Evolutionary conservation across 1,284 basidiomycete species (phyloP), one percentile per base, ranked within the genome.

Genomic region (Flammula alnicola): DNA sequence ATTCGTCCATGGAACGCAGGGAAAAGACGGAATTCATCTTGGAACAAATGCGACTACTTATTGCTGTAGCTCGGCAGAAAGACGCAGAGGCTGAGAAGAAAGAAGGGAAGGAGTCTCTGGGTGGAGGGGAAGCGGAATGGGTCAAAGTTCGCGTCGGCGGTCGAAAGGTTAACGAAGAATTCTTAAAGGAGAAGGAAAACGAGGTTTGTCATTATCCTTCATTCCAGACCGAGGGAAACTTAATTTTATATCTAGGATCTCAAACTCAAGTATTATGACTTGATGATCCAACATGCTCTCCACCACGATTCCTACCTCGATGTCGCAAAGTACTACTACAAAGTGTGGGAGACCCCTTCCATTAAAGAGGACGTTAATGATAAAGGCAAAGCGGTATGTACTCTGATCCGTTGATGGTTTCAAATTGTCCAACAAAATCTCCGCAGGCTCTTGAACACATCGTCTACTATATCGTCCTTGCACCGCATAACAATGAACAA

Each of bases 21-120:
- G 97, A 99, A 72, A 99, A 99, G 79, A 97, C 93, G 8, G 94
- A 98, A 66, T 98, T 99, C 65, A 93, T 99, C 59, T 76, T 99
- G 33, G 96, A 99, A 71, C 97, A 99, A 70, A 99, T 99, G 95
- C 81, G 97, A 44, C 71, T 99, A 44, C 68, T 92, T 61, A 82
- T 89, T 41, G 75, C 80, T 25, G 80, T 92, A 20, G 89, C 90
- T 20, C 77, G 81, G 41, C 70, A 81, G 58, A 92, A 91, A 69
- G 89, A 91, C 56, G 70, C 69, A 11, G 73, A 73, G 35, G 62
- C 68, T 14, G 77, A 78, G 11, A 78, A 78, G 26, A 78, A 81
- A 57, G 78, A 77, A 17, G 81, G 77, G 9, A 86, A 84, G 60
- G 83, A 82, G 42, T 69, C 75, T 1, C 63, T 87, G 47, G 79